Base-by-base conservation (phyloP, 371 early-diverging fungal genomes). In the Saksenaea vasiformis region DNA sequence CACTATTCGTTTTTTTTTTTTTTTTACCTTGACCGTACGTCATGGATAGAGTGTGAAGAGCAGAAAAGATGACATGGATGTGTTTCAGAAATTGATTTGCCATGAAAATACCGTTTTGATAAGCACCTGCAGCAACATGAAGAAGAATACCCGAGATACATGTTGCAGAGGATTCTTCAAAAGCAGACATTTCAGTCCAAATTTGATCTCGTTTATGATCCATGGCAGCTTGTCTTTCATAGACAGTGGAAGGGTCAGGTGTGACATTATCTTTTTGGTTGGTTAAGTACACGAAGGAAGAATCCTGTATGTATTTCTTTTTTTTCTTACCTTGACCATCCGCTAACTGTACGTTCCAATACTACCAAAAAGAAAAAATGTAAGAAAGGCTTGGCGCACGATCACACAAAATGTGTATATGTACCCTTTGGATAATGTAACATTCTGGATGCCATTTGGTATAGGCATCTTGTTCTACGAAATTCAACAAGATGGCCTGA, bases 391-490 rank as follows among this genome's bases (percentile, higher is more conserved):
- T 13, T 60, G 14, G 53, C 3, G n/a, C 1, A 14, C 63, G 0
- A 9, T 34, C 39, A 14, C 41, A 9, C 1, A n/a, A n/a, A n/a
- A n/a, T n/a, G n/a, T 34, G 26, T 55, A 19, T 44, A 62, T 60
- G 66, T 77, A 79, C 80, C 77, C 91, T 95, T 79, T 93, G 91
- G 53, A 98, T 95, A 94, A 96, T 96, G 74, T 96, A 98, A 73
- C 98, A 98, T 73, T 96, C 95, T 13, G 97, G 96, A 76, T 98
- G 98, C 95, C 97, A 98, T 59, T 87, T 87, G 54, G 82, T 77
- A 62, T 84, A 79, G 64, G 90, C 87, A 34, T 79, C 73, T 55
- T 92, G 90, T 69, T 96, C 93, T 31, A 96, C 87, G 74, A 91
- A 96, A 58, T 92, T 90, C 72, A 90, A 90, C 64, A 97, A 77